Conservation (phyloP, 345 rosid species). For the Pugionium cornutum region DNA sequence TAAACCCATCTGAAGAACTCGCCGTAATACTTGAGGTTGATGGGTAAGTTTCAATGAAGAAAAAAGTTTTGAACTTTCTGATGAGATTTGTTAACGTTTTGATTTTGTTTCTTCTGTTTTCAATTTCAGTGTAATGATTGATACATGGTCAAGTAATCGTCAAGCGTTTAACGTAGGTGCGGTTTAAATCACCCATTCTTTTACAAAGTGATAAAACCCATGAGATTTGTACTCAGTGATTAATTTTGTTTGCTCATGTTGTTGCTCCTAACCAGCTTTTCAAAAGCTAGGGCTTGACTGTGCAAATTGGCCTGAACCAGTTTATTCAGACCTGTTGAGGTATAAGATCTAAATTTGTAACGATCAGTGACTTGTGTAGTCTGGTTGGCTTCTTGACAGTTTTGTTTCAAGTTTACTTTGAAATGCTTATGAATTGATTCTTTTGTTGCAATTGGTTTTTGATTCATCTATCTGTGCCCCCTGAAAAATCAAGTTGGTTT, state of each 20-base stretch:
- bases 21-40: conserved; percentile 91
- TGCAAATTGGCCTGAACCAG: conserved; percentile 89
- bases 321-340: conserved; percentile 78
- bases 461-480: neutral
- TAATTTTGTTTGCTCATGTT: conserved; percentile 19
- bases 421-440: neutral
- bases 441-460: neutral
- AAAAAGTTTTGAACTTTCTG: conserved; percentile 18
- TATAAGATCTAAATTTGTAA: conserved; percentile 30
- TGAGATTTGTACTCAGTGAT: conserved; percentile 19
- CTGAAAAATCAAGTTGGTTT: conserved; percentile 12
- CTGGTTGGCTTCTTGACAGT: conserved; percentile 15
- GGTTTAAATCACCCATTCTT: conserved; percentile 33
- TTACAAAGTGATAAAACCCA: neutral
- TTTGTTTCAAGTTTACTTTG: neutral
- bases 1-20: conserved; percentile 53
- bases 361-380: neutral
- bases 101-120: neutral
- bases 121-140: conserved; percentile 67
- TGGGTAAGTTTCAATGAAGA: conserved; percentile 52
- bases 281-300: conserved; percentile 94
- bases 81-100: neutral
- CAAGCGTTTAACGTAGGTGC: conserved; percentile 84
- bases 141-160: conserved; percentile 79
- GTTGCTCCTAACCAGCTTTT: conserved; percentile 57